phyloP scores from a whole-genome alignment of 164 flowering plant genomes.

The Litsea cubeba region DNA sequence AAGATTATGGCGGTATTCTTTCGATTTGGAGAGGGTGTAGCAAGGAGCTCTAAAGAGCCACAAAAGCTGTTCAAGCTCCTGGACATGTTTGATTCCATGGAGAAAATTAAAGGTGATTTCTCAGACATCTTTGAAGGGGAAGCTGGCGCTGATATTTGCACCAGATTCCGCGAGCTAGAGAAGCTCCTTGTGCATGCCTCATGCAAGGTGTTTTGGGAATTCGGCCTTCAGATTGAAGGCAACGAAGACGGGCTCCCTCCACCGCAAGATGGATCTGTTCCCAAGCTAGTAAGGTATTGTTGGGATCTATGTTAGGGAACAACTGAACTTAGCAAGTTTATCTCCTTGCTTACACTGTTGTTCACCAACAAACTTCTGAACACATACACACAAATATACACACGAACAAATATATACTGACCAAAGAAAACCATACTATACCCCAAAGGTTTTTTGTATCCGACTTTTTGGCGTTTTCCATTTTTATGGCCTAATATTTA shows the following conservation, averaged over 20 bases:
- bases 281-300: conserved; percentile 42
- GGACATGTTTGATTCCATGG: conserved; percentile 65
- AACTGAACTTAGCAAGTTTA: no score
- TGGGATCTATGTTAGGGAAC: no score
- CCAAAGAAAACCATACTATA: no score
- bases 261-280: conserved; percentile 57
- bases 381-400: no score
- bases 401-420: no score
- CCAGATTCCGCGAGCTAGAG: conserved; percentile 50
- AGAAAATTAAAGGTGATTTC: conserved; percentile 43
- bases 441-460: no score
- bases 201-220: conserved; percentile 57
- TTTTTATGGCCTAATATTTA: no score
- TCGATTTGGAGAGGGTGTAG: conserved; percentile 69
- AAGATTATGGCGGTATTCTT: conserved; percentile 80
- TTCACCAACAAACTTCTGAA: no score
- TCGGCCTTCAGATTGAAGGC: conserved; percentile 71
- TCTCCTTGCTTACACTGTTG: no score
- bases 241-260: conserved; percentile 53
- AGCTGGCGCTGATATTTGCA: conserved; percentile 51
- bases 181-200: conserved; percentile 64
- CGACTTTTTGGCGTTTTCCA: no score
- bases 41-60: conserved; percentile 66
- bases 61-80: conserved; percentile 73
- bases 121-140: conserved; percentile 50